These are phyloP conservation scores for Penicillium samsonianum DNA, from an alignment of 495 filamentous ascomycete genomes.

Conservation along the genomic window DNA sequence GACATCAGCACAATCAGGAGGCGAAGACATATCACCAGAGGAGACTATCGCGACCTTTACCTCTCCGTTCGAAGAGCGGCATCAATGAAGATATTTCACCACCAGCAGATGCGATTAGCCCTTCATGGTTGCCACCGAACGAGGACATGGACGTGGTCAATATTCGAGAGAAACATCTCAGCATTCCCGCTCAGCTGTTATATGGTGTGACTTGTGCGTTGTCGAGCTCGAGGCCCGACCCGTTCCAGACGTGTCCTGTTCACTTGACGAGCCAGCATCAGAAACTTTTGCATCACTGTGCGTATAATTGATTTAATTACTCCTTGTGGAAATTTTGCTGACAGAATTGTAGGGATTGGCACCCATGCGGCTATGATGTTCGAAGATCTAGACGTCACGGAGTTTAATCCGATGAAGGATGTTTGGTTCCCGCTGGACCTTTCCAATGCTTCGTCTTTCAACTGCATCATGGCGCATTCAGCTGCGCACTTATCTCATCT, in stretches of 20 bases:
- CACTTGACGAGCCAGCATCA: slow-evolving; percentile 31
- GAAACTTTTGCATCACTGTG: slow-evolving; percentile 34
- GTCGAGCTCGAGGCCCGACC: slow-evolving; percentile 24
- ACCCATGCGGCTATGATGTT: slow-evolving; percentile 38
- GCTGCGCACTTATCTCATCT: slow-evolving; percentile 30
- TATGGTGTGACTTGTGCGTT: slow-evolving; percentile 21
- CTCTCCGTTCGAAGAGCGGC: slow-evolving; percentile 7
- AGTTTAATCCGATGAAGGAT: slow-evolving; percentile 36
- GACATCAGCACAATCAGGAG: slow-evolving; percentile 23
- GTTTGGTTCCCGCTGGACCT: slow-evolving; percentile 38
- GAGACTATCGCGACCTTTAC: slow-evolving; percentile 10
- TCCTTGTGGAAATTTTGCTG: slow-evolving; percentile 1
- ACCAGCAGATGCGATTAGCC: slow-evolving; percentile 1
- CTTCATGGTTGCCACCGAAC: neutral
- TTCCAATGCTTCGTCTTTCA: slow-evolving; percentile 34
- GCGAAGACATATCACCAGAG: slow-evolving; percentile 8
- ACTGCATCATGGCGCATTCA: slow-evolving; percentile 33
- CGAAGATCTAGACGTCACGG: slow-evolving; percentile 21
- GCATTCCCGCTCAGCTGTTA: slow-evolving; percentile 20
- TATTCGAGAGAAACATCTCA: neutral
- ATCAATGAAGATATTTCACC: neutral
- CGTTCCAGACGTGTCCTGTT: slow-evolving; percentile 33
- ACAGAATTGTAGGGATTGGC: slow-evolving; percentile 23
- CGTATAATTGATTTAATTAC: neutral
- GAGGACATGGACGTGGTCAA: neutral